Base-by-base conservation (phyloP, 1,284 basidiomycete species). In the Volvariella surrecta region DNA sequence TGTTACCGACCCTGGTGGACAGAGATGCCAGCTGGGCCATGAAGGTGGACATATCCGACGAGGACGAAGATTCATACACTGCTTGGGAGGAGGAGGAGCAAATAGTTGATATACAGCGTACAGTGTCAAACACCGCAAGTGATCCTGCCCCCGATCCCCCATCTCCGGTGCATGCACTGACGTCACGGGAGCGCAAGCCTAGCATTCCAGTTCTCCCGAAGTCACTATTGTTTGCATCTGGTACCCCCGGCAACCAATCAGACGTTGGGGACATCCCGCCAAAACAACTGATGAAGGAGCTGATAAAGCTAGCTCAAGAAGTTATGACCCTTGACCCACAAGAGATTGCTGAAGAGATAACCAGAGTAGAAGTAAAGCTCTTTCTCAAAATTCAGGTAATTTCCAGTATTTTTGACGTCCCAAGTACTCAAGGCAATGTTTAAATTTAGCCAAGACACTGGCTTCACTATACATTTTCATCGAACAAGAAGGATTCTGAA, bases 301-400 rank as follows among this genome's bases (percentile, higher is more conserved):
- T 89, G 18, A 60, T 67, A 32, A 73, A 59, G 49, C 61, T 79
- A 35, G 71, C 80, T 8, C 61, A 71, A 44, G 73, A 76, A 45
- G 58, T 89, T 9, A 63, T 73, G 47, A 58, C 54, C 19, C 62
- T 70, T 9, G 79, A 84, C 49, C 66, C 81, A 4, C 67, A 68
- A 6, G 74, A 79, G 19, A 74, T 89, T 48, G 86, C 87, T 0
- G 74, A 85, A 54, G 84, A 89, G 60, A 88, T 89, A 46, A 88
- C 85, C 31, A 69, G 81, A 43, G 59, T 80, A 22, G 76, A 82
- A 54, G 71, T 70, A 37, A 67, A 67, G 45, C 58, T 77, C 39
- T 89, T 89, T 57, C 55, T 85, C 50, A 66, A 70, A 44, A 89
- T 89, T 45, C 67, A 82, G 69, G 86, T 86, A 44, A 46, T 69